These are phyloP conservation scores for Taxillus chinensis DNA, from an alignment of 164 flowering plant species.

Conservation along the genomic window DNA sequence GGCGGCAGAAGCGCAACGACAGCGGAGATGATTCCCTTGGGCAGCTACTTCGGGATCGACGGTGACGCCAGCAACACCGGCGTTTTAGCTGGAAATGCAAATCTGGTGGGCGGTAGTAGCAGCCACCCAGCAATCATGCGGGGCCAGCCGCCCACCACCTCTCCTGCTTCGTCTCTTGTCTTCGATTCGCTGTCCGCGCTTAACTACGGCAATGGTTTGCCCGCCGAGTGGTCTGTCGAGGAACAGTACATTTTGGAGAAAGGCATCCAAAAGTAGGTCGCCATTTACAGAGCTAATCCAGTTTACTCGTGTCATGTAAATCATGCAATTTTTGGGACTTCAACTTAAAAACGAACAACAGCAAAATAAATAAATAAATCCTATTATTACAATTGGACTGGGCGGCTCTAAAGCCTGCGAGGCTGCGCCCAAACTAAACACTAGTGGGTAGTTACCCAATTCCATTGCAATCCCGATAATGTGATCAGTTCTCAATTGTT, in stretches of 20 bases:
- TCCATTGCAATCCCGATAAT: too few relatives aligned
- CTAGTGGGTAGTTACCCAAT: too few relatives aligned
- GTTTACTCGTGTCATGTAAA: too few relatives aligned
- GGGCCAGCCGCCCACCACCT: constrained; percentile 10
- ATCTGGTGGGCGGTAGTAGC: constrained; percentile 8
- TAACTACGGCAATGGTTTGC: constrained; percentile 66
- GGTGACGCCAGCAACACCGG: too few relatives aligned
- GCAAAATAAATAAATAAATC: too few relatives aligned
- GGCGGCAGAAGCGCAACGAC: too few relatives aligned
- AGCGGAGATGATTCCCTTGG: constrained; percentile 34
- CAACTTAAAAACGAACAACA: too few relatives aligned
- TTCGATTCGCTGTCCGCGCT: constrained; percentile 45
- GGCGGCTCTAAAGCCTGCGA: too few relatives aligned
- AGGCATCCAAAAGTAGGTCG: constrained; percentile 71
- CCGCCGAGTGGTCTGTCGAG: constrained; percentile 79
- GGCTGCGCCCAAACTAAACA: too few relatives aligned
- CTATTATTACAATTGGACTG: too few relatives aligned
- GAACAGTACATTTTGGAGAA: constrained; percentile 78
- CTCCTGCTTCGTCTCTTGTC: constrained; percentile 35
- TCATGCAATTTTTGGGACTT: too few relatives aligned
- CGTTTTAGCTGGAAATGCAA: constrained; percentile 27
- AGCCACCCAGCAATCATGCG: constrained; percentile 22
- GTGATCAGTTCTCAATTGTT: too few relatives aligned
- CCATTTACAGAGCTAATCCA: not conserved
- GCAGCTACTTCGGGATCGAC: constrained; percentile 23